Conservation (phyloP, 2,329 filamentous ascomycete genomes). For the Podosphaera aphanis region DNA sequence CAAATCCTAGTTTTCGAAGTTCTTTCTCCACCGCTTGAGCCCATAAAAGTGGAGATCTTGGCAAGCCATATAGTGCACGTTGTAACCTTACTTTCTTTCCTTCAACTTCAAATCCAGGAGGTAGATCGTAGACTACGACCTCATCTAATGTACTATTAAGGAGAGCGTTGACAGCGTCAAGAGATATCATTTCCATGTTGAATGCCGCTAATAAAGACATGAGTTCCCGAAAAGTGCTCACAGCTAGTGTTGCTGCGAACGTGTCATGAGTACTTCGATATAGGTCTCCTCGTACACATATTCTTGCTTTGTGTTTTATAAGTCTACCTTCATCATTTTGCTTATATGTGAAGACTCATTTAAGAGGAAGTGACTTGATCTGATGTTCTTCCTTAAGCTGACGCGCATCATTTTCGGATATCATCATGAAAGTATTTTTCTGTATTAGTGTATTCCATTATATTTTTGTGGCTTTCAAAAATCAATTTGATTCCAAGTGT, state of each 20-base stretch:
- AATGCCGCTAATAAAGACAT: neutral
- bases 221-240: neutral
- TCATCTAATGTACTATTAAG: neutral
- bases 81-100: too few relatives aligned
- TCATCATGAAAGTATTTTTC: neutral
- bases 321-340: neutral
- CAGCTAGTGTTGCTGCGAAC: neutral
- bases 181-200: neutral
- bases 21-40: too few relatives aligned
- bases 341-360: constrained; percentile 1
- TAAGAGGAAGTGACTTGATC: neutral
- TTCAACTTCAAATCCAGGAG: too few relatives aligned
- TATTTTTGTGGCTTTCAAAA: neutral
- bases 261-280: neutral
- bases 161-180: neutral
- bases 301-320: neutral
- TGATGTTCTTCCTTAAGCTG: neutral
- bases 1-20: too few relatives aligned
- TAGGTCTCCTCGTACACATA: neutral
- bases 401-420: neutral
- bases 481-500: constrained; percentile 10
- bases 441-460: neutral
- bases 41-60: too few relatives aligned
- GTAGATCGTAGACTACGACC: too few relatives aligned
- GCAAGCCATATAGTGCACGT: too few relatives aligned